phyloP scores from a whole-genome alignment of 2,329 filamentous ascomycete species.

The Microdochium trichocladiopsis region DNA sequence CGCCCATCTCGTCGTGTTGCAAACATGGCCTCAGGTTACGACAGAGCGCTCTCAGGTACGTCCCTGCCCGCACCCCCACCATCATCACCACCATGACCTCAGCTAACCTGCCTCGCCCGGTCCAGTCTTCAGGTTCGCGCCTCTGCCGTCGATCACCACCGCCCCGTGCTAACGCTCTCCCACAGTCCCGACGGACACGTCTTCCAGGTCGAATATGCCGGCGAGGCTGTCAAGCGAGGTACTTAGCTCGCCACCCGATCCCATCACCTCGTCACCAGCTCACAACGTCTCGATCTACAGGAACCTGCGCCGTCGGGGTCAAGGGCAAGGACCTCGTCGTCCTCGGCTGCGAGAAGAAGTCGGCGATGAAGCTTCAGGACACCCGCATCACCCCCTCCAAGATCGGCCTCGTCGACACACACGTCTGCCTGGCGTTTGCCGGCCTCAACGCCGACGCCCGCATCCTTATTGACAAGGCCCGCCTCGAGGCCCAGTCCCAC shows the following conservation, averaged over 20 bases:
- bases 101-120: conserved; percentile 32
- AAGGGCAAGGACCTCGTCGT: conserved; percentile 94
- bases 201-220: conserved; percentile 99
- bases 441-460: conserved; percentile 96
- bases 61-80: conserved; percentile 21
- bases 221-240: conserved; percentile 98
- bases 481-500: conserved; percentile 95
- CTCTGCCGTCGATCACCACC: conserved; percentile 3
- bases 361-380: conserved; percentile 98
- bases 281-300: conserved; percentile 32
- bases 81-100: conserved; percentile 14
- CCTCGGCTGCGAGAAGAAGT: conserved; percentile 95
- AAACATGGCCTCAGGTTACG: conserved; percentile 87
- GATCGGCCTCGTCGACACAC: conserved; percentile 91
- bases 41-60: conserved; percentile 97
- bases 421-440: conserved; percentile 95
- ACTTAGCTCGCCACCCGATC: conserved; percentile 14
- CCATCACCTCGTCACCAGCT: conserved; percentile 9
- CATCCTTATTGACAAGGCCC: conserved; percentile 96
- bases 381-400: conserved; percentile 98
- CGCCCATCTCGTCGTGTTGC: conserved; percentile 2
- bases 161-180: conserved; percentile 34
- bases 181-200: conserved; percentile 95
- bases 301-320: conserved; percentile 95
- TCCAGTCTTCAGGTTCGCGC: conserved; percentile 74